phyloP scores from a whole-genome alignment of 441 rosid species.

The Corymbia citriodora region DNA sequence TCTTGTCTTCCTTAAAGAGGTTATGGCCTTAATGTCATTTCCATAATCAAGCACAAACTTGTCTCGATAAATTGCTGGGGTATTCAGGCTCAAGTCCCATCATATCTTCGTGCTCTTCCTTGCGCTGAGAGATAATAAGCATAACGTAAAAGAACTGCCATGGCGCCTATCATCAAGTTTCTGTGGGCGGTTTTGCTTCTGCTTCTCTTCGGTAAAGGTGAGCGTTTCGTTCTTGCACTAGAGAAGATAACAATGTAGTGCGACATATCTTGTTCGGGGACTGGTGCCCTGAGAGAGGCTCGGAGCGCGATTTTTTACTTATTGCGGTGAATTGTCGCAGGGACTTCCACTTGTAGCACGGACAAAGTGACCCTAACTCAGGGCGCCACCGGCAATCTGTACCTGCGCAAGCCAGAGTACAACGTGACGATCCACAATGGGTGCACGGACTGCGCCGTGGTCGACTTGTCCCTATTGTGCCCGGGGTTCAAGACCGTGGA shows the following conservation, averaged over 20 bases:
- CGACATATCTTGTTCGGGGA: background rate
- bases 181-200: background rate
- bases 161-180: background rate
- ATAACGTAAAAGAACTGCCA: background rate
- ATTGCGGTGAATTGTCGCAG: fast-evolving
- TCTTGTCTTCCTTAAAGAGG: background rate
- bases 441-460: background rate
- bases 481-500: background rate
- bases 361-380: background rate
- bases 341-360: background rate
- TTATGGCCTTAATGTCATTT: background rate
- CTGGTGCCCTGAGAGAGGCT: background rate
- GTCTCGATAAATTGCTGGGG: background rate
- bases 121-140: background rate
- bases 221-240: background rate
- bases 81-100: background rate
- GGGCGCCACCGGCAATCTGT: background rate
- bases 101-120: background rate
- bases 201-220: background rate
- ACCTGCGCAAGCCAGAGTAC: background rate
- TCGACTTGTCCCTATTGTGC: background rate
- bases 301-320: background rate
- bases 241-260: background rate
- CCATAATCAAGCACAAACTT: background rate
- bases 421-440: background rate